phyloP scores from a whole-genome alignment of 305 asterid species.

The Coffea humblotiana region DNA sequence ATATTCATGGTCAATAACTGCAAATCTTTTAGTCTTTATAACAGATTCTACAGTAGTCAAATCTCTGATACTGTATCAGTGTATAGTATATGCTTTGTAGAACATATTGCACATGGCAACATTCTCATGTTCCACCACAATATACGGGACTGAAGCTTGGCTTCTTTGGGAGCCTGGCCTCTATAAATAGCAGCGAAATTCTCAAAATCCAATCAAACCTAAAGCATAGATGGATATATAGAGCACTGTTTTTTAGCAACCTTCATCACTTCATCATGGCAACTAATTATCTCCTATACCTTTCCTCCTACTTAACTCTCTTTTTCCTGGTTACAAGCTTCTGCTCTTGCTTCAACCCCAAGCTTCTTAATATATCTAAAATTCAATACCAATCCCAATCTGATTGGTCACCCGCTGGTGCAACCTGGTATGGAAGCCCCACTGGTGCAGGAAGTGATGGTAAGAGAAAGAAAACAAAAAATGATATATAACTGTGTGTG shows the following conservation, averaged over 20 bases:
- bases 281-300: not conserved
- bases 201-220: not conserved
- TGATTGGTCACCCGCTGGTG: conserved; percentile 60
- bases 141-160: not conserved
- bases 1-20: not conserved
- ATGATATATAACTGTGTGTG: not conserved
- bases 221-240: not conserved
- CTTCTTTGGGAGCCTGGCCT: not conserved
- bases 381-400: conserved; percentile 14
- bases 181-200: conserved; percentile 10
- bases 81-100: too few relatives aligned
- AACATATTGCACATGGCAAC: not conserved
- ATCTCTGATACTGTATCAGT: too few relatives aligned
- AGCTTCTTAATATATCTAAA: conserved; percentile 42
- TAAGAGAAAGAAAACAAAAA: conserved; percentile 16
- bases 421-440: conserved; percentile 85
- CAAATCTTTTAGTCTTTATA: not conserved
- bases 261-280: conserved; percentile 32
- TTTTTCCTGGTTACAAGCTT: conserved; percentile 29
- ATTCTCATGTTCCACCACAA: not conserved
- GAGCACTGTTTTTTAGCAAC: not conserved
- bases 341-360: conserved; percentile 53
- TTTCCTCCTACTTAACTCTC: conserved; percentile 23
- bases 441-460: conserved; percentile 82
- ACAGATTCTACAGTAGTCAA: too few relatives aligned